Percentiles rank a stretch among this genome's conserved stretches.
Conservation (phyloP, 805 yeast species). For the Metschnikowia bowlesiae region DNA sequence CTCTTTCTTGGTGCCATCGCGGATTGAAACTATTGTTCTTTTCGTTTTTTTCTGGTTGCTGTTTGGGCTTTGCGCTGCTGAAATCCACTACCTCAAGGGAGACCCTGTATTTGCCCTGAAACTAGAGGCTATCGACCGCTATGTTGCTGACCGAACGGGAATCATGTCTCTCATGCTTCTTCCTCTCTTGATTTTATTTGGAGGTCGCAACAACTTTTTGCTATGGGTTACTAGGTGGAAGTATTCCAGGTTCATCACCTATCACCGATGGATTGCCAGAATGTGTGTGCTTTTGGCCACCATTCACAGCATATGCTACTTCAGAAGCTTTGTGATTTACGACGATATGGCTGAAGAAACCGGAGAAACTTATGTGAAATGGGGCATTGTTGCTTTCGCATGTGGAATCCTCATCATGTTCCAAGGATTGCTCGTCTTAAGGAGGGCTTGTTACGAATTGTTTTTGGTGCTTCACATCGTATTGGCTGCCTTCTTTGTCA, state of each 20-base stretch:
- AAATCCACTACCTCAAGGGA: slow-evolving; percentile 5
- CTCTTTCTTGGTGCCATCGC: slow-evolving; percentile 28
- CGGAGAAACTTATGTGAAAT: slow-evolving; percentile 7
- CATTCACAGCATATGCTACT: slow-evolving; percentile 11
- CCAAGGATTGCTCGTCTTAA: slow-evolving; percentile 16
- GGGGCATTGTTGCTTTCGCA: slow-evolving; percentile 12
- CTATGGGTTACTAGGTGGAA: slow-evolving; percentile 16
- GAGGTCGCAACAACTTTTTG: slow-evolving; percentile 18
- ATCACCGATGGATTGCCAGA: slow-evolving; percentile 17
- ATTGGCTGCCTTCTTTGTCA: slow-evolving; percentile 19
- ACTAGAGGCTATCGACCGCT: slow-evolving; percentile 7
- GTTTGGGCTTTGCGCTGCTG: slow-evolving; percentile 11
- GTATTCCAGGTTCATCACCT: slow-evolving; percentile 12
- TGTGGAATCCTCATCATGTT: slow-evolving; percentile 12
- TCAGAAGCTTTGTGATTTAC: slow-evolving; percentile 1
- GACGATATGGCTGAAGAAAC: slow-evolving; percentile 6
- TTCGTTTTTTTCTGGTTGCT: slow-evolving; percentile 18
- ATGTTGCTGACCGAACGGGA: slow-evolving; percentile 15
- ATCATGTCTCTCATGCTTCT: slow-evolving; percentile 7
- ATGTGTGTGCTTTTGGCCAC: slow-evolving; percentile 12
- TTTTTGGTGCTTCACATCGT: slow-evolving; percentile 22
- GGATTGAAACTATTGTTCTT: slow-evolving; percentile 21
- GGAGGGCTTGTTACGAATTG: slow-evolving; percentile 22
- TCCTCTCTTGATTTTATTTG: slow-evolving; percentile 16
- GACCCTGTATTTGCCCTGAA: slow-evolving; percentile 6